These are phyloP conservation scores for Sporothrix sp. DNA, from an alignment of 2,329 filamentous ascomycete species.

Conservation along the genomic window DNA sequence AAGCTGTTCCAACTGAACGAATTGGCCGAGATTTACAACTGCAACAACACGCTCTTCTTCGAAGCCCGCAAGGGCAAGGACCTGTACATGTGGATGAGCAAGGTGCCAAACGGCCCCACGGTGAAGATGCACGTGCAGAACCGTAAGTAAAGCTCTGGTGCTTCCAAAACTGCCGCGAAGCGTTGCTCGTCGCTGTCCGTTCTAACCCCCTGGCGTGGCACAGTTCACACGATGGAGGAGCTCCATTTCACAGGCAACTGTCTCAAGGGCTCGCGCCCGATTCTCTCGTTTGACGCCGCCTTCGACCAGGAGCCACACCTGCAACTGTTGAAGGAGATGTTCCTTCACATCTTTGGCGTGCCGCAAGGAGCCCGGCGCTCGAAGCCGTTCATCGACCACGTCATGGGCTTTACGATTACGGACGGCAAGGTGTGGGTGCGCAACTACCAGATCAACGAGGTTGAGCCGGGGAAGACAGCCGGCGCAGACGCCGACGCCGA, in stretches of 20 bases:
- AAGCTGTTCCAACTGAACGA: slow-evolving; percentile 77
- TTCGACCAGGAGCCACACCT: slow-evolving; percentile 79
- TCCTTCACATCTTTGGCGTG: slow-evolving; percentile 85
- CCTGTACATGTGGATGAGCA: slow-evolving; percentile 87
- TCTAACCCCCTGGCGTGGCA: too few species aligned
- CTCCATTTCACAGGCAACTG: slow-evolving; percentile 96
- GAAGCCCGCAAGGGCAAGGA: slow-evolving; percentile 92
- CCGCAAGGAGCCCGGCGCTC: slow-evolving; percentile 78
- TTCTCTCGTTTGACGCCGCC: slow-evolving; percentile 81
- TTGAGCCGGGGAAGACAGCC: slow-evolving; percentile 48
- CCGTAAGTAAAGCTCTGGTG: too few species aligned
- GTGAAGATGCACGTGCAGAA: slow-evolving; percentile 64
- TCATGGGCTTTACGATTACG: slow-evolving; percentile 83
- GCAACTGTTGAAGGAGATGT: slow-evolving; percentile 76
- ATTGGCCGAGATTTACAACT: slow-evolving; percentile 64
- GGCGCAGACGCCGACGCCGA: slow-evolving; percentile 21
- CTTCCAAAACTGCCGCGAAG: too few species aligned
- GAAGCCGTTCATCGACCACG: slow-evolving; percentile 93
- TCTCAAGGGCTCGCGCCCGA: slow-evolving; percentile 80
- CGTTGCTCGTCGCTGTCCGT: too few species aligned
- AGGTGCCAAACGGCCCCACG: slow-evolving; percentile 69
- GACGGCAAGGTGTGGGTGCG: slow-evolving; percentile 95
- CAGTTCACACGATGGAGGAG: slow-evolving; percentile 93
- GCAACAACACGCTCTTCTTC: slow-evolving; percentile 87
- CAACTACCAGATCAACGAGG: slow-evolving; percentile 86